A percentile compares a stretch with the other conserved stretches of the same genome.
These are phyloP conservation scores for Dissophora globulifera DNA, from an alignment of 192 early-diverging fungal species.

Conservation along the genomic window DNA sequence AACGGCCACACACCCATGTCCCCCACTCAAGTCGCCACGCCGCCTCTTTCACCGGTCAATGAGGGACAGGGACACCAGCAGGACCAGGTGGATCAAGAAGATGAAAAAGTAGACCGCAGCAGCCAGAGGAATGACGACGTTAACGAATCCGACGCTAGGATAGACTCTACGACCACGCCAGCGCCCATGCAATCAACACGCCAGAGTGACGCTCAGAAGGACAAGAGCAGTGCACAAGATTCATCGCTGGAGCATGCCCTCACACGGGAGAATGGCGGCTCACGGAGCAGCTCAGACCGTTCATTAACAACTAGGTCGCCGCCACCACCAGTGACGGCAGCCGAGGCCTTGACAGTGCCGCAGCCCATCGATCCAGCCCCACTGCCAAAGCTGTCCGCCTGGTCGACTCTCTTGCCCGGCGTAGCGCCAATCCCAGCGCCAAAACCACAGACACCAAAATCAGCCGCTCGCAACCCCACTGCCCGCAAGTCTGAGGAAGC, in stretches of 20 bases:
- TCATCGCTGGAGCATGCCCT: no score
- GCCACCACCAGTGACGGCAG: neutral
- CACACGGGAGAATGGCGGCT: neutral
- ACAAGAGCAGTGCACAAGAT: no score
- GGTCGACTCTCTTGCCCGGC: constrained; percentile 45
- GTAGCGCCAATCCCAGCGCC: constrained; percentile 33
- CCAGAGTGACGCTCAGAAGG: no score
- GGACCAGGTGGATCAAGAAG: constrained; percentile 1
- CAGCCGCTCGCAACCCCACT: constrained; percentile 2
- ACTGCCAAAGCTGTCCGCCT: constrained; percentile 28
- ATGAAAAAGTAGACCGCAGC: neutral
- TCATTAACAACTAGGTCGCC: neutral
- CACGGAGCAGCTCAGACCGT: neutral
- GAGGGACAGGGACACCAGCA: neutral
- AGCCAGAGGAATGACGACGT: neutral
- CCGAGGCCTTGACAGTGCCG: neutral
- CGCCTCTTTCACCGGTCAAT: constrained; percentile 26
- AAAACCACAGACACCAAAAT: constrained; percentile 4
- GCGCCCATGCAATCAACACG: no score
- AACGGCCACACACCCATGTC: constrained; percentile 15
- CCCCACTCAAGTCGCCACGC: constrained; percentile 30
- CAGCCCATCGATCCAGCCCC: neutral
- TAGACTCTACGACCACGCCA: no score
- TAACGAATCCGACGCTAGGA: neutral
- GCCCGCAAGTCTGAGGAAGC: constrained; percentile 10